These are phyloP conservation scores for Myxozyma lipomycoides DNA, from an alignment of 805 yeast species.

Conservation along the genomic window DNA sequence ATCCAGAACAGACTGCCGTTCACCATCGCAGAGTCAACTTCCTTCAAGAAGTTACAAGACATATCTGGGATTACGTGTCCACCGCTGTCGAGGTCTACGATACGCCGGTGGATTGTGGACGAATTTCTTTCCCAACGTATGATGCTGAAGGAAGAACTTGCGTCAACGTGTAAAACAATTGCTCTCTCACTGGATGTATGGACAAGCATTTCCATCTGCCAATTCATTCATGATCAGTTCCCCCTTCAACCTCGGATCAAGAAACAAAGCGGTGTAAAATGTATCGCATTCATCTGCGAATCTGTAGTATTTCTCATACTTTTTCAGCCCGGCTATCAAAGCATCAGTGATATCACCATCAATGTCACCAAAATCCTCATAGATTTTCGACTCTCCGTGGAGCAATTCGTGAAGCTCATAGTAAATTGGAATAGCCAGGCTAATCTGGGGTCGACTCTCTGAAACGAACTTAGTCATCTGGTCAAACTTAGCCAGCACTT, in stretches of 20 bases:
- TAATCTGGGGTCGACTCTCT: neutral
- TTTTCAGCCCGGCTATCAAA: slow-evolving; percentile 6
- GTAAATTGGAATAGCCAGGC: neutral
- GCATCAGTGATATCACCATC: slow-evolving; percentile 1
- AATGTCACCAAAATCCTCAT: neutral
- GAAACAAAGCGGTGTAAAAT: neutral
- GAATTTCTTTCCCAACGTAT: neutral
- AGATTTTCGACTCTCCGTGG: neutral
- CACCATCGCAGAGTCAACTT: neutral
- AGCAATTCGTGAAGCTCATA: neutral
- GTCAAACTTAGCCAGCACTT: neutral
- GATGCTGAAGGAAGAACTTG: neutral
- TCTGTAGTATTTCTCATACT: neutral
- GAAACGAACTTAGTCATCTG: neutral
- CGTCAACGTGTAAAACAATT: neutral
- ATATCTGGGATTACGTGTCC: slow-evolving; percentile 1
- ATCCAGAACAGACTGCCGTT: neutral
- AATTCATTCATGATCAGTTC: neutral
- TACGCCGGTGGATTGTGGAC: neutral
- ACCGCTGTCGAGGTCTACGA: neutral
- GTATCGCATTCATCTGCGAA: slow-evolving; percentile 1
- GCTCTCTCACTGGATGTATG: neutral
- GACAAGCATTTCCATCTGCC: slow-evolving; percentile 2
- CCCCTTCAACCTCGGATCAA: slow-evolving; percentile 3
- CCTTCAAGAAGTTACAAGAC: neutral